Evolutionary conservation across 2,329 filamentous ascomycete genomes (phyloP).

Genomic region (Fusarium agapanthi): DNA sequence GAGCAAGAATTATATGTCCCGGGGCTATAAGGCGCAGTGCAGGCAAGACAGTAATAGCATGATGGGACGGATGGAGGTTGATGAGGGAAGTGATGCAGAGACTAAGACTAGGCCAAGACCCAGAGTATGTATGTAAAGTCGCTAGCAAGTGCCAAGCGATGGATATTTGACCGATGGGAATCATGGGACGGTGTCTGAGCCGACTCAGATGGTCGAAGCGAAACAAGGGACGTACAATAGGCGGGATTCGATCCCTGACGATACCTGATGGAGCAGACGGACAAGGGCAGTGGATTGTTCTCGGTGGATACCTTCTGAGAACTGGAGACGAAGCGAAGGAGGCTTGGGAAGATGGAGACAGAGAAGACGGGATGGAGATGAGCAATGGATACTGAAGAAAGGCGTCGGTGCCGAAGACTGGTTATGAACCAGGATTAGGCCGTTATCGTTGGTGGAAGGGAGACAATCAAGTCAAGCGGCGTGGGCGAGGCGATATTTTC

Average conservation of each 20-base stretch:
- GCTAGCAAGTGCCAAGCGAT: conserved; percentile 39
- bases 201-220: conserved; percentile 36
- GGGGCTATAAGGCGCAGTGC: conserved; percentile 8
- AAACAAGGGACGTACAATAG: conserved; percentile 36
- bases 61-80: background rate
- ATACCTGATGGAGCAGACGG: conserved; percentile 33
- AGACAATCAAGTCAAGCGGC: conserved; percentile 24
- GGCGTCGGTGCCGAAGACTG: conserved; percentile 7
- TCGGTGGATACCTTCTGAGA: background rate
- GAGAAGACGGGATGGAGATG: background rate
- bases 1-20: conserved; percentile 10
- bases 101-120: conserved; percentile 33
- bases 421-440: conserved; percentile 31
- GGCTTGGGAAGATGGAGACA: background rate
- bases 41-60: background rate
- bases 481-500: conserved; percentile 41
- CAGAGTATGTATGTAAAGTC: conserved; percentile 5
- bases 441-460: conserved; percentile 44
- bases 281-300: background rate
- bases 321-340: background rate
- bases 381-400: background rate
- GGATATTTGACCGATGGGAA: conserved; percentile 43
- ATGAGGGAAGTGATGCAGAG: conserved; percentile 16
- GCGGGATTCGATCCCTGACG: conserved; percentile 37
- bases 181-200: conserved; percentile 40